Base-by-base conservation (phyloP, 768 basidiomycete genomes). In the Cystofilobasidium macerans region DNA sequence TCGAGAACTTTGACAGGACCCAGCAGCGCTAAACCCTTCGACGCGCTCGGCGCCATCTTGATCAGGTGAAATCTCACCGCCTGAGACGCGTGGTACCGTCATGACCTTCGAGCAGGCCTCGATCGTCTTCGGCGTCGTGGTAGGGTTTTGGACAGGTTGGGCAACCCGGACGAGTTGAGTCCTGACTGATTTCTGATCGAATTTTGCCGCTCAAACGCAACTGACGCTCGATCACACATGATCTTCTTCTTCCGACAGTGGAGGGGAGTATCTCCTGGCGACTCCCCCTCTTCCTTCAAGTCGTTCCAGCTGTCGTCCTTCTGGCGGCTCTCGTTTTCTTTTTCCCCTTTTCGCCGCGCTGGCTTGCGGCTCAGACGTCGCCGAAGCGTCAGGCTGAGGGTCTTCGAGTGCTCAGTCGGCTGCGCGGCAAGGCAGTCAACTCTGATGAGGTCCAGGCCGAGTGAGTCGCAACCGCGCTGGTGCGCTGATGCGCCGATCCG, bases 111-210 rank as follows among this genome's bases (percentile, higher is more conserved):
- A 90, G 71, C 88, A 89, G 66, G 80, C 88, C 48, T 82, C 85
- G 24, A 90, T 90, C 58, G 87, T 89, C 18, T 76, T 86, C 0
- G 88, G 88, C 3, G 87, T 88, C 7, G 87, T 90, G 0, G 76
- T 87, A 18, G 88, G 88, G 2, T 90, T 89, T 71, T 89, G 88
- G 88, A 81, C 82, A 5, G 88, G 88, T 0, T 90, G 86, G 71
- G 71, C 82, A 51, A 89, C 87, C 0, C 82, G 88, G 18, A 74
- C 80, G 26, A 71, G 86, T 86, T n/a, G n/a, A n/a, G n/a, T n/a
- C n/a, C n/a, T n/a, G n/a, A n/a, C n/a, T n/a, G n/a, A n/a, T n/a
- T n/a, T n/a, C n/a, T n/a, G n/a, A n/a, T n/a, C 3, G 38, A 36
- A 32, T n/a, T 47, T 22, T 42, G 35, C 48, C 47, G 13, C 56